phyloP scores from a whole-genome alignment of 225 moss, liverwort and hornwort species.

The Takakia lepidozioides region DNA sequence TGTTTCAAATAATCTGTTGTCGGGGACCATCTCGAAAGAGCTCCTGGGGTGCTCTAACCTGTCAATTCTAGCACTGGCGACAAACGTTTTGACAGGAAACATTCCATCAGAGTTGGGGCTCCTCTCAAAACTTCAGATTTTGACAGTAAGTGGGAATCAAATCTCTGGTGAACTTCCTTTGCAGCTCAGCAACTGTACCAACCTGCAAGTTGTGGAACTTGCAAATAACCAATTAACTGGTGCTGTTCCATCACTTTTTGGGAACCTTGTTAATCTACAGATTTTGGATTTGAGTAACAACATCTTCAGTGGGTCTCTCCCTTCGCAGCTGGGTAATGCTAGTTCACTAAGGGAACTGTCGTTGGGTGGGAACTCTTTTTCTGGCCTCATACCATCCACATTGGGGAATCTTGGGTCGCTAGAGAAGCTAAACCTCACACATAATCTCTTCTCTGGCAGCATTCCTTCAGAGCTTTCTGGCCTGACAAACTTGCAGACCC shows the following conservation, averaged over 20 bases:
- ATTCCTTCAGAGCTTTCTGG: conserved; percentile 24
- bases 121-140: conserved; percentile 10
- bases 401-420: conserved; percentile 20
- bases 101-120: conserved; percentile 19
- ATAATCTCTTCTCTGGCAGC: conserved; percentile 17
- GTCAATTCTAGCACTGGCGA: conserved; percentile 8
- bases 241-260: conserved; percentile 11
- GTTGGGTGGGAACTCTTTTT: conserved; percentile 20
- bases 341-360: conserved; percentile 14
- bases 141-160: conserved; percentile 22
- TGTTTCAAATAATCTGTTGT: conserved; percentile 24
- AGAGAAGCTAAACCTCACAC: conserved; percentile 28
- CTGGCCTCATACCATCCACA: conserved; percentile 25
- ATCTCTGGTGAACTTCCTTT: conserved; percentile 25
- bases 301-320: conserved; percentile 12
- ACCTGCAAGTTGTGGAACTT: conserved; percentile 23
- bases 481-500: conserved; percentile 31
- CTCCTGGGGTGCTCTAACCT: conserved; percentile 10
- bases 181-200: conserved; percentile 15
- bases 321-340: conserved; percentile 17
- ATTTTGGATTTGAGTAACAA: conserved; percentile 22
- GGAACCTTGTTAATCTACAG: conserved; percentile 28
- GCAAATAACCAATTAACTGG: conserved; percentile 21
- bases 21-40: conserved; percentile 16
- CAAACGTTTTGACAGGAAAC: conserved; percentile 18